Conservation (phyloP, 306 rosid species). For the Acacia crassicarpa region DNA sequence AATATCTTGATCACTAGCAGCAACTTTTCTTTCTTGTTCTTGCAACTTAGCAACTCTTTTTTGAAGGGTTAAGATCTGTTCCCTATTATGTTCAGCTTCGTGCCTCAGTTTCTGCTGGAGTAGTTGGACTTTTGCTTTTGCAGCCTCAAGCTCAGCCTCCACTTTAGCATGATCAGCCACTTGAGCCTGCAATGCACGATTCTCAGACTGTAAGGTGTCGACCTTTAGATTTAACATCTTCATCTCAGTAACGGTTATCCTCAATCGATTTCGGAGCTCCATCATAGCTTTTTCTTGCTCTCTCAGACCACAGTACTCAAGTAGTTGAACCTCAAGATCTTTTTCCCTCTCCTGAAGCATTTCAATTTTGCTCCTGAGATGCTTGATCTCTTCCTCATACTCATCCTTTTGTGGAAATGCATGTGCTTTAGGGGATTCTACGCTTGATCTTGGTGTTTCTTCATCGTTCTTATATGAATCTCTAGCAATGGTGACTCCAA, state of each 20-base stretch:
- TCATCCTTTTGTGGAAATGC: conserved; percentile 46
- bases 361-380: conserved; percentile 61
- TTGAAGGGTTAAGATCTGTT: conserved; percentile 59
- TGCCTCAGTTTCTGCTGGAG: conserved; percentile 69
- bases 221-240: conserved; percentile 79
- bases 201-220: conserved; percentile 68
- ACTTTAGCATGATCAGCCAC: conserved; percentile 52
- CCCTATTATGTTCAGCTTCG: conserved; percentile 79
- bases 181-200: conserved; percentile 57
- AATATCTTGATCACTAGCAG: conserved; percentile 36
- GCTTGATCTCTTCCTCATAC: conserved; percentile 61
- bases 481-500: conserved; percentile 34
- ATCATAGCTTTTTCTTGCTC: conserved; percentile 80
- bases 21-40: conserved; percentile 50
- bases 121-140: conserved; percentile 57
- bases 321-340: conserved; percentile 74
- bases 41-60: conserved; percentile 66
- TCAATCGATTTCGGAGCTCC: conserved; percentile 84
- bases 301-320: conserved; percentile 79
- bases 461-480: conserved; percentile 45
- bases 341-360: conserved; percentile 78
- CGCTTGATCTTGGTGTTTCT: conserved; percentile 44
- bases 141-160: conserved; percentile 68
- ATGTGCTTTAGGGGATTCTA: conserved; percentile 45
- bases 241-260: conserved; percentile 71